Percentiles rank a stretch among this genome's conserved stretches.
Conservation (phyloP, 805 yeast genomes). For the Grigorovia yakushimaensis region DNA sequence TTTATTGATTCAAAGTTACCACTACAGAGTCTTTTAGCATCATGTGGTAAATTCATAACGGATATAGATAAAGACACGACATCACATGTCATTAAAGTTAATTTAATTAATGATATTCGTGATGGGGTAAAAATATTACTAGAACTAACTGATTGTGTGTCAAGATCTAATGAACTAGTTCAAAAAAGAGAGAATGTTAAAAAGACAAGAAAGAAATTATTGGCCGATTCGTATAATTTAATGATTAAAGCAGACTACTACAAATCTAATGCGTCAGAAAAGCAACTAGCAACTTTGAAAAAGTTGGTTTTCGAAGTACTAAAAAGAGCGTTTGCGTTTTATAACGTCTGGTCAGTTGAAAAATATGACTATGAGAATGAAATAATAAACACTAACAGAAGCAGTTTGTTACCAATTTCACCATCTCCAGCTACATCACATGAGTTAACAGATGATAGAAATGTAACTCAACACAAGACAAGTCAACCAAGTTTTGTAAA, state of each 20-base stretch:
- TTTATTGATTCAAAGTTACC: conserved; percentile 36
- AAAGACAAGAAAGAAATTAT: conserved; percentile 53
- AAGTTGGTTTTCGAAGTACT: conserved; percentile 58
- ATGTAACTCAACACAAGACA: neutral
- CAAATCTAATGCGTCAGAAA: conserved; percentile 49
- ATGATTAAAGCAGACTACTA: conserved; percentile 70
- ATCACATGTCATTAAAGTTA: conserved; percentile 35
- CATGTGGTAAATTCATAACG: conserved; percentile 57
- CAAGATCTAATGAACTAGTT: conserved; percentile 63
- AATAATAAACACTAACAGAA: conserved; percentile 21
- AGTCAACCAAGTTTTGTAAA: neutral
- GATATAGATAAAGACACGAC: conserved; percentile 47
- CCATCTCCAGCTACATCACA: neutral
- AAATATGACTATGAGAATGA: conserved; percentile 36
- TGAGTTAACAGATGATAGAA: neutral
- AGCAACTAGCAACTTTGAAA: conserved; percentile 53
- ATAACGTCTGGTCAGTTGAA: conserved; percentile 65
- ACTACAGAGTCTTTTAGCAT: conserved; percentile 43
- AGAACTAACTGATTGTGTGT: conserved; percentile 62
- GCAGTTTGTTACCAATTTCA: neutral
- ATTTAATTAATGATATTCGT: conserved; percentile 52
- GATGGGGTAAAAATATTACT: conserved; percentile 62
- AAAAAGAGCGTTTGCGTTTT: conserved; percentile 52
- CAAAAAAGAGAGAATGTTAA: conserved; percentile 51
- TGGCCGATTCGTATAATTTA: conserved; percentile 74